These are phyloP conservation scores for Caulochytrium protostelioides DNA, from an alignment of 371 early-diverging fungal genomes.

Conservation along the genomic window DNA sequence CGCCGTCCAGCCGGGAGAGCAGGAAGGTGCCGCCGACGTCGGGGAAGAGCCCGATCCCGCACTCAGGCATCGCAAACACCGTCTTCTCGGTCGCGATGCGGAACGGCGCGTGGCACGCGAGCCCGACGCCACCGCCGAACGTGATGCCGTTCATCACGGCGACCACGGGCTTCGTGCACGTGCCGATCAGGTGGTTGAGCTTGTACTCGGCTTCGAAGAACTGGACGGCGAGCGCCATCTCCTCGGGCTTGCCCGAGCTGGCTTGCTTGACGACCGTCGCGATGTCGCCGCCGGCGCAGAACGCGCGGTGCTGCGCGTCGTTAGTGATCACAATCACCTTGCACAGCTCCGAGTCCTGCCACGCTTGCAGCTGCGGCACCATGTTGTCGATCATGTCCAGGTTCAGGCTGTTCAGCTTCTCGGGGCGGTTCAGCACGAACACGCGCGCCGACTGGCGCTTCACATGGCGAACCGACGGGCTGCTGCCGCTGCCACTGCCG, in stretches of 20 bases:
- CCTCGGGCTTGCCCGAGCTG: constrained; percentile 21
- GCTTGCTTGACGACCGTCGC: constrained; percentile 5
- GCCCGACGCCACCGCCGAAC: constrained; percentile 90
- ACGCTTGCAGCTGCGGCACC: constrained; percentile 61
- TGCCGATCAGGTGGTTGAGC: constrained; percentile 71
- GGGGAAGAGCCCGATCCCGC: constrained; percentile 74
- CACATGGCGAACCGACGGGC: too few relatives aligned
- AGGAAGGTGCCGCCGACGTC: constrained; percentile 89
- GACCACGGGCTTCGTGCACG: constrained; percentile 66
- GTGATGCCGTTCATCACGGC: constrained; percentile 78
- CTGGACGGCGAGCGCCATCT: constrained; percentile 28
- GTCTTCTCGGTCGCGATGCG: constrained; percentile 83
- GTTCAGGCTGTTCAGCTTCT: constrained; percentile 68
- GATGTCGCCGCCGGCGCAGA: constrained; percentile 95
- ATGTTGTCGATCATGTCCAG: constrained; percentile 66
- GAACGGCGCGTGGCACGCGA: constrained; percentile 87
- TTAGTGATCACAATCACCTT: constrained; percentile 68
- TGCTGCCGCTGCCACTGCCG: too few relatives aligned
- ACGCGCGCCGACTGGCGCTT: constrained; percentile 46
- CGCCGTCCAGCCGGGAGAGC: constrained; percentile 72
- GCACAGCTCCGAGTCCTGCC: constrained; percentile 68
- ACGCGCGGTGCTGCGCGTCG: constrained; percentile 45
- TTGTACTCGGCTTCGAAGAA: constrained; percentile 82
- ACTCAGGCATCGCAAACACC: constrained; percentile 81
- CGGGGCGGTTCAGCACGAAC: constrained; percentile 70